These are phyloP conservation scores for Lichina pygmaea DNA, from an alignment of 495 filamentous ascomycete species.

Conservation along the genomic window DNA sequence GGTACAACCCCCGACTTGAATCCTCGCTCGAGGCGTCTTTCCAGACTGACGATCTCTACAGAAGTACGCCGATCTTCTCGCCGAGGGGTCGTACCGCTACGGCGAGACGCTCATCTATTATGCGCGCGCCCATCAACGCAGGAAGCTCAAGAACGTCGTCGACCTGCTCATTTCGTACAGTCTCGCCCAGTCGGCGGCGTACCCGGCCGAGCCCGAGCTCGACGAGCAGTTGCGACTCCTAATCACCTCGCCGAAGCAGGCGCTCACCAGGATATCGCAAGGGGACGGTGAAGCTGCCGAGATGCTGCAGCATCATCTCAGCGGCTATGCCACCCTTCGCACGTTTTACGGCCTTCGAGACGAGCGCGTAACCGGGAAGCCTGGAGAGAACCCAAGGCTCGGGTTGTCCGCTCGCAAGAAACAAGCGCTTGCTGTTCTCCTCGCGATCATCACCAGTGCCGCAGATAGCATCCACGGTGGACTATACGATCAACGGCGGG, in stretches of 20 bases:
- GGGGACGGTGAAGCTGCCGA: conserved; percentile 51
- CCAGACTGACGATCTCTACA: conserved; percentile 12
- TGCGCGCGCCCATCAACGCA: conserved; percentile 42
- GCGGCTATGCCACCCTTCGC: conserved; percentile 67
- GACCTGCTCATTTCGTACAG: conserved; percentile 70
- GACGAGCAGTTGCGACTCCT: conserved; percentile 39
- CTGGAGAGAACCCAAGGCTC: conserved; percentile 17
- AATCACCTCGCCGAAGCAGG: conserved; percentile 34
- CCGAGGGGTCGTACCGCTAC: conserved; percentile 38
- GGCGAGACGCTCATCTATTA: conserved; percentile 69
- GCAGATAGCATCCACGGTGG: conserved; percentile 74
- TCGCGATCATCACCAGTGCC: conserved; percentile 56
- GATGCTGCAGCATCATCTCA: conserved; percentile 57
- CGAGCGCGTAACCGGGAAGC: conserved; percentile 18
- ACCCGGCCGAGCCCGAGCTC: conserved; percentile 36
- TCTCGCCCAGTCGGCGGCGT: conserved; percentile 55
- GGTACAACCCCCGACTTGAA: conserved; percentile 21
- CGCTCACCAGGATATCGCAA: conserved; percentile 33
- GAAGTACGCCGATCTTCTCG: conserved; percentile 51
- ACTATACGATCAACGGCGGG: conserved; percentile 49
- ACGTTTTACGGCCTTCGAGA: conserved; percentile 75
- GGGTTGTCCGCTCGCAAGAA: conserved; percentile 26
- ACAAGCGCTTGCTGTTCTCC: conserved; percentile 41
- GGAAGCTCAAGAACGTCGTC: conserved; percentile 55
- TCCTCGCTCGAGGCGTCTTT: not conserved